These are phyloP conservation scores for Backusella sp. DNA, from an alignment of 192 early-diverging fungal genomes.

Conservation along the genomic window DNA sequence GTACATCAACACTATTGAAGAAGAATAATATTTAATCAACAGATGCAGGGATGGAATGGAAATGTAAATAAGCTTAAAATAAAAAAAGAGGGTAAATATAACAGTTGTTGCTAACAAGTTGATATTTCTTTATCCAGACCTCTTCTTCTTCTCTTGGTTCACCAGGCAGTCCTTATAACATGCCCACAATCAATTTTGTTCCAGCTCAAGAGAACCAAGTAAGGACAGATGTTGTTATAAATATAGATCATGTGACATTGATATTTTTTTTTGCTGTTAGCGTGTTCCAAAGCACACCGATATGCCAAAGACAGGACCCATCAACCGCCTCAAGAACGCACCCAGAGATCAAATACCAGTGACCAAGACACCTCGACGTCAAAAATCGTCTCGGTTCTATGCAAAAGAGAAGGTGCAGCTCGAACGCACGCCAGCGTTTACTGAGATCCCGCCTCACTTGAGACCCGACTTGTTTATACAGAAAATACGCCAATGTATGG, in stretches of 20 bases:
- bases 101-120: neutral
- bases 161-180: neutral
- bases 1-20: neutral
- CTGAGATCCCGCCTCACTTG: slow-evolving; percentile 77
- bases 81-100: neutral
- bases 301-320: slow-evolving; percentile 28
- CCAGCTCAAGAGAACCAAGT: slow-evolving; percentile 22
- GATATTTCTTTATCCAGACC: neutral
- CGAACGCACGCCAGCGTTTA: slow-evolving; percentile 71
- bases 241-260: neutral
- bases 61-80: slow-evolving; percentile 15
- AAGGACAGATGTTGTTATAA: neutral
- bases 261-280: neutral
- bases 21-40: neutral
- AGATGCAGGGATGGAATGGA: slow-evolving; percentile 33
- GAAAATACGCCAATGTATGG: slow-evolving; percentile 89
- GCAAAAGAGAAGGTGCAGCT: slow-evolving; percentile 79
- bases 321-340: slow-evolving; percentile 54
- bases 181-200: neutral
- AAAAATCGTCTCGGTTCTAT: slow-evolving; percentile 86
- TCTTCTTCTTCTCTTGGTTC: neutral
- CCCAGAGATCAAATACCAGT: slow-evolving; percentile 72
- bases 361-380: slow-evolving; percentile 76
- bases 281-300: slow-evolving; percentile 13
- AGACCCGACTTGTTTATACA: slow-evolving; percentile 85